phyloP scores from a whole-genome alignment of 176 grass and related monocot species.

The Triticum urartu region DNA sequence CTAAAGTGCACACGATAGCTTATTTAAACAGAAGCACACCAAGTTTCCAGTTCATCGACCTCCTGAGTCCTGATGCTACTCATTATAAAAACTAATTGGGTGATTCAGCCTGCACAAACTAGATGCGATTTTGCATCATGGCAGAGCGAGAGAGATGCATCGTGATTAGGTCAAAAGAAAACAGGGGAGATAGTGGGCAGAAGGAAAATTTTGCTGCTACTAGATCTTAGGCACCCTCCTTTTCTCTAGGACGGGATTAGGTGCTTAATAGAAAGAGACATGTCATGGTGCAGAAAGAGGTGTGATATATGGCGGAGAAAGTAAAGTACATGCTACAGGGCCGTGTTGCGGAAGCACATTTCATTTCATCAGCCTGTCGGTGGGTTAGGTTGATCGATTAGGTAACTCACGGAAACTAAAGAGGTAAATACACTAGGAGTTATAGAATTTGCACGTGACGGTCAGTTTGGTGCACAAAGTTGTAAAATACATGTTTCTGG shows the following conservation, averaged over 20 bases:
- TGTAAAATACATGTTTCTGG: too few species aligned
- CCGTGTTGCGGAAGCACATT: not conserved
- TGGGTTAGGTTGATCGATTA: slow-evolving; percentile 10
- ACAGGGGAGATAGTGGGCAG: not conserved
- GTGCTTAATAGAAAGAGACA: not conserved
- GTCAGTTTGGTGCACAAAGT: too few species aligned
- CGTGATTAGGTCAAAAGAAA: not conserved
- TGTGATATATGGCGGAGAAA: not conserved
- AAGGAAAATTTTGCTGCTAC: not conserved
- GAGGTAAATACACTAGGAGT: too few species aligned
- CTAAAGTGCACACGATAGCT: slow-evolving; percentile 1
- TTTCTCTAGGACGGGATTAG: not conserved
- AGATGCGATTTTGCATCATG: not conserved
- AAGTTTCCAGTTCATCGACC: slow-evolving; percentile 10
- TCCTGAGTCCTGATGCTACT: not conserved
- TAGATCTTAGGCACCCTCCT: not conserved
- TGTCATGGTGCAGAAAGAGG: not conserved
- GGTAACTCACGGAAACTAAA: slow-evolving; percentile 5
- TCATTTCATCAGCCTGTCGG: slow-evolving; percentile 12
- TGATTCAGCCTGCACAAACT: not conserved
- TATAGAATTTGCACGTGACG: too few species aligned
- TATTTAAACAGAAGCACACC: not conserved
- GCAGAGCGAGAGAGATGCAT: not conserved
- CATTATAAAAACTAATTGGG: too few species aligned
- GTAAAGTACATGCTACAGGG: not conserved